phyloP scores from a whole-genome alignment of 1,139 yeast species.

The Lodderomyces pseudojiufengensis region DNA sequence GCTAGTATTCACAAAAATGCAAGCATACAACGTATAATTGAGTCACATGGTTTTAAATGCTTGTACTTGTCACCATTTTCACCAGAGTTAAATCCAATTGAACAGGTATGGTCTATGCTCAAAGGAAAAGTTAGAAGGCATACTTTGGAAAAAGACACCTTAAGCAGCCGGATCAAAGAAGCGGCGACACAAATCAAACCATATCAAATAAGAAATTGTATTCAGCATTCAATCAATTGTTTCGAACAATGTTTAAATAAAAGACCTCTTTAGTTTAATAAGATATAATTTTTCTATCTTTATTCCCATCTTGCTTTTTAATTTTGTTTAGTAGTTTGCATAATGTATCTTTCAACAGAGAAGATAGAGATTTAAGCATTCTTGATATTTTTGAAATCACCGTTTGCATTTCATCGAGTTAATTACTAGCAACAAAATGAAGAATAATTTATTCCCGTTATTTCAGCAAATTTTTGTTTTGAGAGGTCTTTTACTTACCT shows the following conservation, averaged over 20 bases:
- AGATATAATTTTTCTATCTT: too few relatives aligned
- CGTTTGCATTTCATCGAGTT: too few relatives aligned
- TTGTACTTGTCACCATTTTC: conserved; percentile 13
- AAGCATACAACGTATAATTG: conserved; percentile 10
- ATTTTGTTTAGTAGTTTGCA: too few relatives aligned
- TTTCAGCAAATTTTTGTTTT: too few relatives aligned
- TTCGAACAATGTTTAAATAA: background rate
- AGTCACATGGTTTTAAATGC: conserved; percentile 10
- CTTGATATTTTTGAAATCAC: too few relatives aligned
- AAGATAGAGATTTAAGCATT: too few relatives aligned
- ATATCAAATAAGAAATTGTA: background rate
- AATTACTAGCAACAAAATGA: too few relatives aligned
- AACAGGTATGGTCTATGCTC: conserved; percentile 13
- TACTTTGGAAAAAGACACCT: background rate
- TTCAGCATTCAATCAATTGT: background rate
- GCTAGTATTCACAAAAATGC: conserved; percentile 10
- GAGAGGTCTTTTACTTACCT: too few relatives aligned
- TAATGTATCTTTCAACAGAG: too few relatives aligned
- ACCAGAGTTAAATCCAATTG: conserved; percentile 14
- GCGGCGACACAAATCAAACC: background rate
- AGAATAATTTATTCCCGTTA: too few relatives aligned
- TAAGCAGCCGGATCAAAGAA: background rate
- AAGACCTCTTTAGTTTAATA: background rate
- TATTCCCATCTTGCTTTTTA: too few relatives aligned
- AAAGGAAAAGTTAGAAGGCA: conserved; percentile 4